A percentile compares a stretch with the other conserved stretches of the same genome.
Evolutionary conservation across 1,139 yeast genomes (phyloP).

Genomic region (Torulaspora pretoriensis): DNA sequence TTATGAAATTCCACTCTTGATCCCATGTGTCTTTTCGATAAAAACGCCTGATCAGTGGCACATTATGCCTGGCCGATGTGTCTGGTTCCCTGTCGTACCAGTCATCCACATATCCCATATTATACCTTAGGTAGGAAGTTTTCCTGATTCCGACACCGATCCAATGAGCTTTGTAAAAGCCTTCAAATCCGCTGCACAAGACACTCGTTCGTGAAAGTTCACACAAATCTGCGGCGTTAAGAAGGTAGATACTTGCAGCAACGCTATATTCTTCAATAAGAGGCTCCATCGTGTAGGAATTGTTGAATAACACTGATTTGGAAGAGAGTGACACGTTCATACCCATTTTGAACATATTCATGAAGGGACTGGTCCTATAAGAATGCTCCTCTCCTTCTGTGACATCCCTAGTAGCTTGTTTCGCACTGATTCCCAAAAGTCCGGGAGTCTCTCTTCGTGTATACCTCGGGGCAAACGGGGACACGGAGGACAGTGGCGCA

Average conservation of each 20-base stretch:
- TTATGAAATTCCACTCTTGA: slow-evolving; percentile 31
- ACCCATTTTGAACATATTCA: slow-evolving; percentile 57
- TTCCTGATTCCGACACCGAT: slow-evolving; percentile 46
- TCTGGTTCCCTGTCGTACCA: slow-evolving; percentile 33
- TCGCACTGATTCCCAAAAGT: slow-evolving; percentile 1
- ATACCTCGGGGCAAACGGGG: slow-evolving; percentile 11
- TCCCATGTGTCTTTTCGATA: slow-evolving; percentile 28
- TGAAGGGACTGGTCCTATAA: slow-evolving; percentile 49
- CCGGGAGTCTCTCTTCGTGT: slow-evolving; percentile 7
- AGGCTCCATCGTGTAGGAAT: slow-evolving; percentile 64
- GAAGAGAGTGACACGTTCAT: slow-evolving; percentile 61
- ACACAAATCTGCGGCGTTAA: slow-evolving; percentile 65
- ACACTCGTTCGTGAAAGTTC: slow-evolving; percentile 44
- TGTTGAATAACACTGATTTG: slow-evolving; percentile 45
- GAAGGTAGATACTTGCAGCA: slow-evolving; percentile 65
- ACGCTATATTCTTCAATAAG: slow-evolving; percentile 68
- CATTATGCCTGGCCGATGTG: slow-evolving; percentile 34
- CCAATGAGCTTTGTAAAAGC: slow-evolving; percentile 84
- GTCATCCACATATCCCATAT: slow-evolving; percentile 26
- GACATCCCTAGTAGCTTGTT: slow-evolving; percentile 22
- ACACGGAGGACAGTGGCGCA: slow-evolving; percentile 33
- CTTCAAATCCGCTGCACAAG: slow-evolving; percentile 84
- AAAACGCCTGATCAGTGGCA: slow-evolving; percentile 29
- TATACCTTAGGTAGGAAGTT: slow-evolving; percentile 18
- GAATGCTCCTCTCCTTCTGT: slow-evolving; percentile 21